Conservation (phyloP, 768 basidiomycete genomes). For the Podaxis sp. region DNA sequence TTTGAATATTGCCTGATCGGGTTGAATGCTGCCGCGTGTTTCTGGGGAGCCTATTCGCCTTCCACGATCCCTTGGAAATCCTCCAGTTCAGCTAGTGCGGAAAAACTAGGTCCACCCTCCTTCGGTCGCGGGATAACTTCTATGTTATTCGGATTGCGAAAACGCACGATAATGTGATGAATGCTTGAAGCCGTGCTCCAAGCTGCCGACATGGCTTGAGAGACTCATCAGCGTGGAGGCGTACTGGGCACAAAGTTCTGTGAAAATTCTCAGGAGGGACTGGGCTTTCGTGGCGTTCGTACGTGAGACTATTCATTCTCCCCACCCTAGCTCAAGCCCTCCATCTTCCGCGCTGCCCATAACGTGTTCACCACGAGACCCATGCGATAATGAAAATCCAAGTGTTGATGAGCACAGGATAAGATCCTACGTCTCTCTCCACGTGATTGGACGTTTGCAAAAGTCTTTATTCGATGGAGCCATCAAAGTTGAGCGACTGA, state of each 20-base stretch:
- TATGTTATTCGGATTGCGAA: neutral
- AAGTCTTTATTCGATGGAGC: constrained; percentile 20
- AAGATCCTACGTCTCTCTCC: constrained; percentile 20
- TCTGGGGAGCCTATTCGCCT: neutral
- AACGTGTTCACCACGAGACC: constrained; percentile 8
- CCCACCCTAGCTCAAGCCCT: neutral
- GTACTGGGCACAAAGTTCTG: neutral
- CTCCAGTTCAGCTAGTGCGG: neutral
- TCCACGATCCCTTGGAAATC: neutral
- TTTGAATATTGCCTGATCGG: constrained; percentile 3
- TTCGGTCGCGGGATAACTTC: neutral
- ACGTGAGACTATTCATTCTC: constrained; percentile 4
- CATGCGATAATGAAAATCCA: constrained; percentile 19
- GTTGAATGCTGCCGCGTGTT: constrained; percentile 4
- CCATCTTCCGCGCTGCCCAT: neutral
- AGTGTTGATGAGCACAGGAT: constrained; percentile 5
- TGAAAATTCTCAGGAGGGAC: constrained; percentile 13
- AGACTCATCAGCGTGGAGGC: neutral
- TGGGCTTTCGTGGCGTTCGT: neutral
- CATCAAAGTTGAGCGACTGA: constrained; percentile 22
- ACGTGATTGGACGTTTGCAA: constrained; percentile 29
- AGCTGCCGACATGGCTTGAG: constrained; percentile 4
- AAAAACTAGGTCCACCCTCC: neutral
- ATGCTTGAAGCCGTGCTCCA: neutral
- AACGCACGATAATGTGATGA: constrained; percentile 1